phyloP scores from a whole-genome alignment of 2,329 filamentous ascomycete genomes.

The Fusarium algeriense region DNA sequence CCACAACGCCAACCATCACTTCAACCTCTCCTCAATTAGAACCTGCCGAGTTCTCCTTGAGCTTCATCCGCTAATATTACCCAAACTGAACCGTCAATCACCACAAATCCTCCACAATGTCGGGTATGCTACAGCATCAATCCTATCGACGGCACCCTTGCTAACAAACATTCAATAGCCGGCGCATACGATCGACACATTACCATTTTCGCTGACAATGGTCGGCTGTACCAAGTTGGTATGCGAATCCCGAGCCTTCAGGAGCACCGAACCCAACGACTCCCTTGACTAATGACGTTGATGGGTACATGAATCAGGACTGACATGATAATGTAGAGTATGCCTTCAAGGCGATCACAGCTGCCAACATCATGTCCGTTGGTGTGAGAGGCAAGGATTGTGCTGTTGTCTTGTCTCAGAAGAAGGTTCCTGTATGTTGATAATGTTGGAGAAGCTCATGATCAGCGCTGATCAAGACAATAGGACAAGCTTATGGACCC shows the following conservation, averaged over 20 bases:
- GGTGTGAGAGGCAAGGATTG: conserved; percentile 97
- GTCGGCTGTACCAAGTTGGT: conserved; percentile 99
- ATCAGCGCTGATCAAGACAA: conserved; percentile 40
- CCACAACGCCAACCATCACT: conserved; percentile 31
- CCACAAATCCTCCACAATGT: conserved; percentile 60
- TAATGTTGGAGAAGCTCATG: neutral
- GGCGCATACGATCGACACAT: conserved; percentile 98
- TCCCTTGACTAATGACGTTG: conserved; percentile 34
- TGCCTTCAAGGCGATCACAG: conserved; percentile 99
- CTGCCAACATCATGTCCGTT: conserved; percentile 98
- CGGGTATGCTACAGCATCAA: conserved; percentile 55
- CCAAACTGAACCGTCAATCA: conserved; percentile 24
- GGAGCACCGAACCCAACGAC: conserved; percentile 24
- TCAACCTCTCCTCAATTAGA: conserved; percentile 15
- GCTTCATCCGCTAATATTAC: conserved; percentile 20
- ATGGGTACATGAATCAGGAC: conserved; percentile 26
- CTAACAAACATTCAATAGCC: conserved; percentile 52
- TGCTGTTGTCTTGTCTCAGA: conserved; percentile 96
- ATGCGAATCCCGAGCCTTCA: conserved; percentile 55
- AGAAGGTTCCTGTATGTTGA: conserved; percentile 93
- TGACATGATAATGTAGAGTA: conserved; percentile 75
- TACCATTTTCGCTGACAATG: conserved; percentile 99
- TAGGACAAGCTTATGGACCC: conserved; percentile 99
- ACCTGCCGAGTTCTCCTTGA: conserved; percentile 25
- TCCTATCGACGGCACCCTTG: conserved; percentile 28